These are phyloP conservation scores for Cicer cuneatum DNA, from an alignment of 306 rosid species.

Conservation along the genomic window DNA sequence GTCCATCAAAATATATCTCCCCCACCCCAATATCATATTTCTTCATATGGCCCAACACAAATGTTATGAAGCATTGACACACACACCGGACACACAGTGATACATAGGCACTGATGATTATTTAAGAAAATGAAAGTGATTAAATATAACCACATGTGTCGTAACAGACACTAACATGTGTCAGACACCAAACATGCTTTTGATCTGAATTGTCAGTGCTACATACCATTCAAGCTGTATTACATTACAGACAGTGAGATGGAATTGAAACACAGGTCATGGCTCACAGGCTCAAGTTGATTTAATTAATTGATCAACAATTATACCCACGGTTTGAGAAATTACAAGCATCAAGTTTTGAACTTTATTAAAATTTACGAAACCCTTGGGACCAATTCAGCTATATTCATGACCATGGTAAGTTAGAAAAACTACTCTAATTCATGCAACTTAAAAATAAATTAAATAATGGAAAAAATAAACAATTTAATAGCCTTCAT, in stretches of 20 bases:
- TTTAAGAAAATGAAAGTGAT: not conserved
- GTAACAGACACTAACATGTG: not conserved
- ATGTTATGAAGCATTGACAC: not conserved
- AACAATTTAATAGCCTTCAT: not conserved
- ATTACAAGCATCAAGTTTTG: conserved; percentile 25
- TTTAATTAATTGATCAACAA: not conserved
- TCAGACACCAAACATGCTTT: not conserved
- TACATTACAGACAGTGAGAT: not conserved
- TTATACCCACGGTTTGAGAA: not conserved
- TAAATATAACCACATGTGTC: not conserved
- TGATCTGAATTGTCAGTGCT: not conserved
- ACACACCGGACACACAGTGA: not conserved
- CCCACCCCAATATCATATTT: not conserved
- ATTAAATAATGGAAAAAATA: conserved; percentile 13
- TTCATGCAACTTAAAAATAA: conserved; percentile 4
- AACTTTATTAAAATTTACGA: conserved; percentile 30
- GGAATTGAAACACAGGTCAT: not conserved
- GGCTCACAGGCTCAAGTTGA: not conserved
- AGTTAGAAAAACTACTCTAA: not conserved
- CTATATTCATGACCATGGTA: not conserved
- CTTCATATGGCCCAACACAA: not conserved
- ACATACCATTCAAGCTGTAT: not conserved
- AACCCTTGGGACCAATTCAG: conserved; percentile 31
- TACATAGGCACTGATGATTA: not conserved
- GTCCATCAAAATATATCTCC: conserved; percentile 2